These are phyloP conservation scores for Phytophthora podocarpi DNA, from an alignment of 352 stramenopile genomes.

Conservation along the genomic window DNA sequence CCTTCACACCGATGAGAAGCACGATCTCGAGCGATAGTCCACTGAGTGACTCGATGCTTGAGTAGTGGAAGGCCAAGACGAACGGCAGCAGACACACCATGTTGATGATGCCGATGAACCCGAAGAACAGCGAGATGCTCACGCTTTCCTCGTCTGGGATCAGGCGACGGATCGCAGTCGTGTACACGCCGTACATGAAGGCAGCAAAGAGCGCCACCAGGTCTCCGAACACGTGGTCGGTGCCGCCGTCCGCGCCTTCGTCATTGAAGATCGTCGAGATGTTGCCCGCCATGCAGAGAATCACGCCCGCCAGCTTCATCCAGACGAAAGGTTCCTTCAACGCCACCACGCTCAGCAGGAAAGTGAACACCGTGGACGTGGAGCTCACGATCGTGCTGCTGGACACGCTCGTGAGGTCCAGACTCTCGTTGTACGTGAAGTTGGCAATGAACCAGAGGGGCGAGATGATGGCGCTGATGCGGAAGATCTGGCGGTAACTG, in stretches of 20 bases:
- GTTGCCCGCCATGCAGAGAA: slow-evolving; percentile 88
- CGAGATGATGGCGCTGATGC: slow-evolving; percentile 77
- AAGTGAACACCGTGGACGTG: slow-evolving; percentile 94
- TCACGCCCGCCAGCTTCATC: slow-evolving; percentile 84
- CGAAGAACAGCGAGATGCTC: slow-evolving; percentile 94
- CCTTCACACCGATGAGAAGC: slow-evolving; percentile 87
- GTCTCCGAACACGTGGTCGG: slow-evolving; percentile 61
- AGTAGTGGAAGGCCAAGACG: slow-evolving; percentile 64
- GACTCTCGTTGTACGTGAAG: slow-evolving; percentile 92
- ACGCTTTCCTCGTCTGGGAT: slow-evolving; percentile 88
- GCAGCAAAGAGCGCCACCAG: slow-evolving; percentile 76
- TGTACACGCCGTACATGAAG: slow-evolving; percentile 95
- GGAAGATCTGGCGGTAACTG: slow-evolving; percentile 49
- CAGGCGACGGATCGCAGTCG: slow-evolving; percentile 79
- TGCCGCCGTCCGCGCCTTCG: slow-evolving; percentile 22
- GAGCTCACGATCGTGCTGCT: slow-evolving; percentile 95
- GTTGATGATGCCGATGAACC: slow-evolving; percentile 93
- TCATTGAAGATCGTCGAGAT: slow-evolving; percentile 88
- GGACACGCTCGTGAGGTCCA: slow-evolving; percentile 93
- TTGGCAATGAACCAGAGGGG: slow-evolving; percentile 96
- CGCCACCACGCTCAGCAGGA: slow-evolving; percentile 84
- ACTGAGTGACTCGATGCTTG: slow-evolving; percentile 62
- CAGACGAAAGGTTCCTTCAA: slow-evolving; percentile 83
- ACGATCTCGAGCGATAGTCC: slow-evolving; percentile 74
- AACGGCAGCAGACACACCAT: slow-evolving; percentile 79